These are phyloP conservation scores for Lachnellula cervina DNA, from an alignment of 2,329 filamentous ascomycete genomes.

Conservation along the genomic window DNA sequence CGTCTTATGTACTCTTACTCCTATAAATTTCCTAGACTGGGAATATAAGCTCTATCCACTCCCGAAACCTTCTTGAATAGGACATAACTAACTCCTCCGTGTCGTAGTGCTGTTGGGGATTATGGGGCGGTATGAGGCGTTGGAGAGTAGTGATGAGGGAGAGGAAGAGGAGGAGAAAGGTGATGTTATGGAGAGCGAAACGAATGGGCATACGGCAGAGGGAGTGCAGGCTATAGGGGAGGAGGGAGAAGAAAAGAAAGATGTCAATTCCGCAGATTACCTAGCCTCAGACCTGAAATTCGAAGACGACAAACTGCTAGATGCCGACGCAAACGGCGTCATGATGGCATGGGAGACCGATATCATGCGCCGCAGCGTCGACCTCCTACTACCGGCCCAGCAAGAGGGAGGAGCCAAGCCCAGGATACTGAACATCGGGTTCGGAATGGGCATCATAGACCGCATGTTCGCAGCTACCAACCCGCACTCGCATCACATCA, in stretches of 20 bases:
- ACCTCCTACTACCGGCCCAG: constrained; percentile 52
- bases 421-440: constrained; percentile 73
- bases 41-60: no score
- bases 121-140: constrained; percentile 73
- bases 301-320: constrained; percentile 62
- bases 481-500: constrained; percentile 71
- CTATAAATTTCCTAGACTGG: no score
- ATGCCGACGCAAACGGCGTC: constrained; percentile 72
- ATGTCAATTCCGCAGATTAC: constrained; percentile 62
- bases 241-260: constrained; percentile 23
- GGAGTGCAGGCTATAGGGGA: constrained; percentile 15
- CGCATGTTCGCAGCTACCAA: constrained; percentile 64
- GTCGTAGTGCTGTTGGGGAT: constrained; percentile 79
- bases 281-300: constrained; percentile 63
- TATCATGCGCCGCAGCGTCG: constrained; percentile 76
- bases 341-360: constrained; percentile 93
- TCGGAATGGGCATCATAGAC: constrained; percentile 89
- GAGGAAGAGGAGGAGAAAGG: constrained; percentile 38
- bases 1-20: no score
- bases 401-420: constrained; percentile 48
- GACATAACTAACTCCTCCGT: no score
- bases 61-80: no score
- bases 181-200: constrained; percentile 31
- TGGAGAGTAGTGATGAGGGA: constrained; percentile 49
- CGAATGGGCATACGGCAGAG: constrained; percentile 24